phyloP scores from a whole-genome alignment of 179 eudicot genomes.

The Beta lomatogona region DNA sequence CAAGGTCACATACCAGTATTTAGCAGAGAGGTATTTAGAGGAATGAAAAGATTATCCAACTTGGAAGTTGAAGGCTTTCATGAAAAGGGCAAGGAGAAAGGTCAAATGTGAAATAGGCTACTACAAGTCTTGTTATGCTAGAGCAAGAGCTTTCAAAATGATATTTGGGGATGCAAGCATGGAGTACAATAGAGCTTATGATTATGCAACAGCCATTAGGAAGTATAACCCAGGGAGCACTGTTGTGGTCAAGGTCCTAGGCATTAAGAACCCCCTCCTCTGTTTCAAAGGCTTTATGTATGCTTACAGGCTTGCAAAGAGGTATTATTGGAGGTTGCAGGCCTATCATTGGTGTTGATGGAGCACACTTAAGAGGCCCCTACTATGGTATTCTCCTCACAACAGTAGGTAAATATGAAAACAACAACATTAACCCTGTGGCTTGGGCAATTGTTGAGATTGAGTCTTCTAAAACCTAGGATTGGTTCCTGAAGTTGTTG shows the following conservation, averaged over 20 bases:
- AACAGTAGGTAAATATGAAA: too few species aligned
- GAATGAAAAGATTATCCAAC: neutral
- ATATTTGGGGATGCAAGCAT: neutral
- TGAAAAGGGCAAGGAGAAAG: neutral
- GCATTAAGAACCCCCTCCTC: neutral
- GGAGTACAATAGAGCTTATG: neutral
- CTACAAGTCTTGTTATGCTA: neutral
- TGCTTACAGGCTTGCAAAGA: neutral
- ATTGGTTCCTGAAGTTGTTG: neutral
- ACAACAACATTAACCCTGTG: neutral
- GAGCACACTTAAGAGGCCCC: too few species aligned
- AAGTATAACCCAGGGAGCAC: neutral
- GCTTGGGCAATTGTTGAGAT: slow-evolving; percentile 11
- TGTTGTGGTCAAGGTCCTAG: neutral
- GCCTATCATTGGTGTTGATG: too few species aligned
- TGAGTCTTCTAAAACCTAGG: neutral
- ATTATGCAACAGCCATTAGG: neutral
- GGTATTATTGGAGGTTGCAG: too few species aligned
- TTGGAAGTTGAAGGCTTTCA: neutral
- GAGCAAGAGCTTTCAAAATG: neutral
- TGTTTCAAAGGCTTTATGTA: neutral
- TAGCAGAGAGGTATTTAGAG: neutral
- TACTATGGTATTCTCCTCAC: too few species aligned
- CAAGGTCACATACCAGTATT: neutral
- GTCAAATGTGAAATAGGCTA: neutral